Evolutionary conservation across 2,329 filamentous ascomycete genomes (phyloP).

Genomic region (Talaromyces sp.): DNA sequence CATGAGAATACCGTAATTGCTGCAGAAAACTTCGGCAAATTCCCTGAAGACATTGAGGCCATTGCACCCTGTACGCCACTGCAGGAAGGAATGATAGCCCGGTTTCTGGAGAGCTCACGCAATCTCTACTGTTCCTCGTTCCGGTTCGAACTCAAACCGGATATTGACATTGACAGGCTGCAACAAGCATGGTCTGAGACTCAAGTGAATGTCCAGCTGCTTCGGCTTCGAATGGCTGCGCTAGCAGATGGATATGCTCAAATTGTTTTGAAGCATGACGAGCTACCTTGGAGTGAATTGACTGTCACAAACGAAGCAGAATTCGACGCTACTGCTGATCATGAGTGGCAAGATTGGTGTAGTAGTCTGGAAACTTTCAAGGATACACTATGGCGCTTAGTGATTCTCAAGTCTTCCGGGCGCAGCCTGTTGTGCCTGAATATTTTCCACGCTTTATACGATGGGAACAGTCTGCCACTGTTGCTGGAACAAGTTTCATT

Average conservation of each 20-base stretch:
- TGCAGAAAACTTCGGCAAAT: conserved; percentile 52
- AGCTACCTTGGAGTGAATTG: conserved; percentile 46
- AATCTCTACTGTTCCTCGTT: conserved; percentile 77
- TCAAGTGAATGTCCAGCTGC: conserved; percentile 55
- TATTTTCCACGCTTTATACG: conserved; percentile 84
- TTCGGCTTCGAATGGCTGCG: conserved; percentile 68
- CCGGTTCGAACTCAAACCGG: conserved; percentile 51
- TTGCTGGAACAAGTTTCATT: conserved; percentile 59
- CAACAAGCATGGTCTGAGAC: conserved; percentile 56
- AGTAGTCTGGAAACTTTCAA: conserved; percentile 46
- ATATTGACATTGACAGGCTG: conserved; percentile 49
- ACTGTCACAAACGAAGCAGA: conserved; percentile 27
- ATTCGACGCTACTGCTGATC: conserved; percentile 33
- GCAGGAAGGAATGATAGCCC: conserved; percentile 80
- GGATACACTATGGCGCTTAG: conserved; percentile 33
- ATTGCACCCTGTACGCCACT: conserved; percentile 80
- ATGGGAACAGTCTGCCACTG: conserved; percentile 71
- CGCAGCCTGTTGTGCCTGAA: conserved; percentile 54
- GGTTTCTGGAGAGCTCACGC: conserved; percentile 55
- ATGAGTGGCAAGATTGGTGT: conserved; percentile 52
- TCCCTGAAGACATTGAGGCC: conserved; percentile 59
- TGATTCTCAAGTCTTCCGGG: conserved; percentile 27
- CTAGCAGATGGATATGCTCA: conserved; percentile 76
- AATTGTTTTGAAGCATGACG: conserved; percentile 53
- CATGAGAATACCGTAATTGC: conserved; percentile 57